Evolutionary conservation across 495 filamentous ascomycete species (phyloP), one percentile per base, ranked within the genome.

Genomic region (Talaromyces wortmannii): DNA sequence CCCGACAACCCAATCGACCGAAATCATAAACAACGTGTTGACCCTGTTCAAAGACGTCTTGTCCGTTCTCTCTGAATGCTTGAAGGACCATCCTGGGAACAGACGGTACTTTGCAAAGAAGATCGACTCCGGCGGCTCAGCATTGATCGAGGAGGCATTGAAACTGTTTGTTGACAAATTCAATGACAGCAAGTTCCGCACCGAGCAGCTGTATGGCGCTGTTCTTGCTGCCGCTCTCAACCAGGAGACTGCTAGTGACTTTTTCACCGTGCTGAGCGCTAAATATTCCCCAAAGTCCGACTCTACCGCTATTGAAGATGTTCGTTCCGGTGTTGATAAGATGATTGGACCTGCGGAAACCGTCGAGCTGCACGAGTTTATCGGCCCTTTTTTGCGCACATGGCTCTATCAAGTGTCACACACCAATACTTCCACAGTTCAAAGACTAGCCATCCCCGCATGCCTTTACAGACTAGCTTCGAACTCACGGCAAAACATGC

Each of bases 41-140:
- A 79, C 85, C 29, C 71, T 96, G 23, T 71, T 90, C 43, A 86
- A 89, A 67, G 81, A 80, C 51, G 71, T 83, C 10, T 76, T 97
- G 43, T 79, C 79, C 52, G 81, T 90, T 12, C 64, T 97, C 43
- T 84, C 88, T 1, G 86, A 90, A 50, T 83, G 85, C 29, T 80
- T 97, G 61, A 82, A 83, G 47, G 83, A 84, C 15, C 91, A 97
- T 69, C 79, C 84, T 55, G 92, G 91, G 11, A 98, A 97, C 71
- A 78, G 84, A 57, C 83, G 87, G 55, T 96, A 92, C 68, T 97
- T 97, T 69, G 78, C 82, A 50, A 82, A 81, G 56, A 78, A 81
- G 55, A 81, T 92, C 29, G 73, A 84, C 15, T 83, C 82, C n/a
- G 87, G 87, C 52, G 90, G 91, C 7, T 89, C 88, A 84, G 73